Base-by-base conservation (phyloP, 805 yeast species). In the Yarrowia bubula region DNA sequence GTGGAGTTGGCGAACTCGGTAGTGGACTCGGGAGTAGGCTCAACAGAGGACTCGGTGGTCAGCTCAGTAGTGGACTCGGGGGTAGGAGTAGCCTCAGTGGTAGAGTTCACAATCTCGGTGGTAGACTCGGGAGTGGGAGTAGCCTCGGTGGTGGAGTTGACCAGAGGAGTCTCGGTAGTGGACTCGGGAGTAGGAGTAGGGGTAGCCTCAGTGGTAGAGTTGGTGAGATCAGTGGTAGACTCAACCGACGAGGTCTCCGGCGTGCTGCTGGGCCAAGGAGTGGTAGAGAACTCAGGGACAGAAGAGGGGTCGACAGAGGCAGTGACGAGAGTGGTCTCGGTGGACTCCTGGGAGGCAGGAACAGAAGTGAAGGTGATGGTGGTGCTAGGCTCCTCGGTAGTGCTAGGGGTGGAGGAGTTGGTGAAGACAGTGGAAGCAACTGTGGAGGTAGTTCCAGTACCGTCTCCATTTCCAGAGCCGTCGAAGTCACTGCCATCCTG, bases 391-490 rank as follows among this genome's bases (percentile, higher is more conserved):
- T 10, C 38, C 28, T 22, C 28, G 28, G 28, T 22, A 5, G 28
- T 22, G 28, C 28, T 22, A 5, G 28, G 28, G 28, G 28, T 22
- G 7, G 32, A 22, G 31, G 48, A 43, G 31, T 43, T 28, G 14
- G 14, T 11, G 31, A 43, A 43, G 32, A 8, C 7, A 28, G 32
- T 43, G 31, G 48, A 43, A 5, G 31, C 8, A 5, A 22, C 31
- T 3, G 53, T 47, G 10, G 53, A 11, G n/a, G 53, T 15, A 33
- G 35, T 22, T 18, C 22, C 18, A 18, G 60, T 38, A 22, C 64
- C 64, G 35, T 11, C 17, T 2, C 64, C 64, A 18, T n/a, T n/a
- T 11, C 58, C 55, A n/a, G 15, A 57, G 8, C 55, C 60, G n/a
- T 32, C 64, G 13, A 37, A 22, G 13, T 60, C 64, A 18, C 41